phyloP scores from a whole-genome alignment of 2,329 filamentous ascomycete genomes.

The Verticillium klebahnii region DNA sequence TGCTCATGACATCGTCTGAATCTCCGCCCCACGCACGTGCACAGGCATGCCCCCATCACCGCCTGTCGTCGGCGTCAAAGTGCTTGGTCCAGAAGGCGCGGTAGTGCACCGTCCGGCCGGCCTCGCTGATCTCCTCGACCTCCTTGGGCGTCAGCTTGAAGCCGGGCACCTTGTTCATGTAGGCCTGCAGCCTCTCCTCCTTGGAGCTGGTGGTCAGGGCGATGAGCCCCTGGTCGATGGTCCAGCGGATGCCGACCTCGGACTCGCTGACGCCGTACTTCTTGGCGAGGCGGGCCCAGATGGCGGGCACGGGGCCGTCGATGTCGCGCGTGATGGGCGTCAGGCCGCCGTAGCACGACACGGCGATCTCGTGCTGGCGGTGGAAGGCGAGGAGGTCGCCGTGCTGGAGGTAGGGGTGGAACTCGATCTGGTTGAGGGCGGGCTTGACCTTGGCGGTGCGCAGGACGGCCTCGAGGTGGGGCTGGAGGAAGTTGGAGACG shows the following conservation, averaged over 20 bases:
- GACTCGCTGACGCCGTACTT: conserved; percentile 55
- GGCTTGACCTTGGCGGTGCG: conserved; percentile 58
- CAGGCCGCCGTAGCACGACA: conserved; percentile 52
- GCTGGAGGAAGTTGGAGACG: conserved; percentile 67
- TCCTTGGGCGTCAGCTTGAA: conserved; percentile 59
- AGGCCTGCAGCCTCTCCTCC: conserved; percentile 52
- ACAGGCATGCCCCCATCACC: conserved; percentile 20
- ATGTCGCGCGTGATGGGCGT: conserved; percentile 40
- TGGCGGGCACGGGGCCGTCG: conserved; percentile 47
- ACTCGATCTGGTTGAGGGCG: conserved; percentile 76
- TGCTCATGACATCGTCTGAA: not conserved
- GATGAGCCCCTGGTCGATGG: conserved; percentile 54
- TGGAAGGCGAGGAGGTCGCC: conserved; percentile 53
- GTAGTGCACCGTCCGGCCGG: conserved; percentile 57
- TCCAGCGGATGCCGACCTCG: conserved; percentile 56
- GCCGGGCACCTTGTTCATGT: conserved; percentile 40
- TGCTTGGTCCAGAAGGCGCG: conserved; percentile 53
- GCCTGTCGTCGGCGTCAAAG: conserved; percentile 47
- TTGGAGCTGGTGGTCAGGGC: conserved; percentile 56
- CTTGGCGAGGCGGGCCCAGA: conserved; percentile 44
- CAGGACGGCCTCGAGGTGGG: conserved; percentile 51
- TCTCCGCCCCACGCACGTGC: not conserved
- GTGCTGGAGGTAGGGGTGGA: conserved; percentile 71
- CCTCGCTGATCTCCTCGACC: conserved; percentile 48
- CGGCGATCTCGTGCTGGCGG: conserved; percentile 51